phyloP scores from a whole-genome alignment of 2,329 filamentous ascomycete species.

The Ophiostoma novo-ulmi region DNA sequence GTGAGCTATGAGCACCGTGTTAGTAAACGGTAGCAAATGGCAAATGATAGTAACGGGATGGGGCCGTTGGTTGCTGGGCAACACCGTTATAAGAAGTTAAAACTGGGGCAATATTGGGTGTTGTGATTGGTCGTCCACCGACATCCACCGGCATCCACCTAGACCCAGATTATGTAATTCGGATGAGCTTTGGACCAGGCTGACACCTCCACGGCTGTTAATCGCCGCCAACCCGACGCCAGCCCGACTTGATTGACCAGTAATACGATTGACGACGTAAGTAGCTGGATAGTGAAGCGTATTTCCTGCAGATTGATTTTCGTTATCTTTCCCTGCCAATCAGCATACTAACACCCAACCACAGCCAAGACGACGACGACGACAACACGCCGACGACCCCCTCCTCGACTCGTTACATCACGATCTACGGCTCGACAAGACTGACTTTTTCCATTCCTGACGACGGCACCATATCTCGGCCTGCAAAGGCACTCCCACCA shows the following conservation, averaged over 20 bases:
- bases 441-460: not conserved
- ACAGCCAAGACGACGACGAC: not conserved
- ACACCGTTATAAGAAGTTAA: not conserved
- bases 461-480: not conserved
- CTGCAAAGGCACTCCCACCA: not conserved
- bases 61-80: slow-evolving; percentile 24
- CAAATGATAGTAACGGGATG: not conserved
- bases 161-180: slow-evolving; percentile 17
- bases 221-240: not conserved
- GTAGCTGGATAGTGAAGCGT: too few relatives aligned
- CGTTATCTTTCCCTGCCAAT: not conserved
- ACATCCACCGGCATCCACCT: not conserved
- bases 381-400: too few relatives aligned
- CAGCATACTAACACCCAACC: not conserved
- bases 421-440: not conserved
- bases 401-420: not conserved
- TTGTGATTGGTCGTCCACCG: slow-evolving; percentile 22
- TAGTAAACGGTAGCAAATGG: not conserved
- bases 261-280: not conserved
- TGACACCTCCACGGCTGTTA: slow-evolving; percentile 13
- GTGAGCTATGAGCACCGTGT: not conserved
- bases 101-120: slow-evolving; percentile 9
- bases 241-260: not conserved
- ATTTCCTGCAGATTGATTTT: not conserved
- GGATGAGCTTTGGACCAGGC: slow-evolving; percentile 13